Base-by-base conservation (phyloP, 805 yeast genomes). In the Schizosaccharomyces japonicus region DNA sequence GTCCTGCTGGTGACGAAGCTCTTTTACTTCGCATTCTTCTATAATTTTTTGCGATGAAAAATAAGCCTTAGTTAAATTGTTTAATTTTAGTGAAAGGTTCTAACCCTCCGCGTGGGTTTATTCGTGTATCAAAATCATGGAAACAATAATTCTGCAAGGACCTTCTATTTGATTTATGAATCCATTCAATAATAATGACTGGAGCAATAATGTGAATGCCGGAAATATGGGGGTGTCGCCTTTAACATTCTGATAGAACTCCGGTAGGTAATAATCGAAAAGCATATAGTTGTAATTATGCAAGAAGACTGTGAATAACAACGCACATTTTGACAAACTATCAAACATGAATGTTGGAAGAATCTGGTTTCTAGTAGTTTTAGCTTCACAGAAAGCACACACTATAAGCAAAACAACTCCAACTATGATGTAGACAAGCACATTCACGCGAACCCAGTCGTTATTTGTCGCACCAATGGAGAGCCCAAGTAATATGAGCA, bases 371-470 rank as follows among this genome's bases (percentile, higher is more conserved):
- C 57, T 58, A 0, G 75, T 65, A 36, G 56, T 55, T n/a, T 46
- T 51, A 17, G n/a, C 13, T 47, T 59, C 63, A 36, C 52, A 56
- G 29, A 62, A 48, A 19, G 57, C 52, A 13, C 25, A 21, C 19
- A 21, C 15, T 6, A 26, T 17, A 45, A 72, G 71, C 0, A 49
- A 51, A 7, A 62, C 51, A 4, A 65, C 33, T 6, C 77, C 75
- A 31, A 74, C 34, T 6, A 70, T 58, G 47, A 75, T 66, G 47
- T 69, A 68, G 8, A 59, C 52, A 5, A 76, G 67, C 2, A 72
- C 71, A 3, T 71, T 66, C n/a, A 71, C 70, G 0, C 76, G 68
- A 2, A 60, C 55, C 81, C 81, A 76, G 1, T 71, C 59, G 53
- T 58, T 66, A 30, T 66, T 62, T 31, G 60, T 57, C 2, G 76